Evolutionary conservation across 176 grass and related monocot species (phyloP).

Genomic region (Ensete ventricosum): DNA sequence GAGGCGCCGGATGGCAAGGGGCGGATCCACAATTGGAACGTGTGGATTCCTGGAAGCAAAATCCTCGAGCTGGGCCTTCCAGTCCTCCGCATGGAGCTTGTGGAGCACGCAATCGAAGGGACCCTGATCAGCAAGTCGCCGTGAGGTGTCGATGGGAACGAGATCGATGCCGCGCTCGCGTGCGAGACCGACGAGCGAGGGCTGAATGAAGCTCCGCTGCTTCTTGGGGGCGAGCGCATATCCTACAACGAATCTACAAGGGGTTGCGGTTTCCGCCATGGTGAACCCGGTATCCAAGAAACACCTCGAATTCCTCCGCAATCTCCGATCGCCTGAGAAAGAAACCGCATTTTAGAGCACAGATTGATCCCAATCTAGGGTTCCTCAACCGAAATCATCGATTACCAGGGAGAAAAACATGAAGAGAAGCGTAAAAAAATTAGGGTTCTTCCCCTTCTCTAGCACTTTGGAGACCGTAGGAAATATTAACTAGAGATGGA

Average conservation of each 20-base stretch:
- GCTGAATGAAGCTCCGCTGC: constrained; percentile 77
- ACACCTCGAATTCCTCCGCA: background rate
- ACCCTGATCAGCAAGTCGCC: constrained; percentile 57
- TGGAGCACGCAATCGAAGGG: constrained; percentile 84
- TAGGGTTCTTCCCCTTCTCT: background rate
- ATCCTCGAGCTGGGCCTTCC: constrained; percentile 64
- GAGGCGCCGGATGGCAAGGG: constrained; percentile 74
- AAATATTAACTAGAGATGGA: no score
- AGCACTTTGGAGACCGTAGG: no score
- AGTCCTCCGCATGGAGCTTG: constrained; percentile 67
- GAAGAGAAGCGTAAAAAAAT: background rate
- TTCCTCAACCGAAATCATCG: background rate
- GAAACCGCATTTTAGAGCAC: background rate
- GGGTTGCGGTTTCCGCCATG: constrained; percentile 28
- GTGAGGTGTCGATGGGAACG: constrained; percentile 47
- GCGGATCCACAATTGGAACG: constrained; percentile 56
- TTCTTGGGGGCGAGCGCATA: constrained; percentile 90
- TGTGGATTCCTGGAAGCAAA: constrained; percentile 42
- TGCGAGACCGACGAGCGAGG: constrained; percentile 48
- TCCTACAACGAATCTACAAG: constrained; percentile 43
- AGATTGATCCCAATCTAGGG: background rate
- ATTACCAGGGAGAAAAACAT: background rate
- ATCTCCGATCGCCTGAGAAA: background rate
- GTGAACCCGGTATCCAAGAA: background rate
- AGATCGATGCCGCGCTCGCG: constrained; percentile 52